A percentile compares a stretch with the other conserved stretches of the same genome.
phyloP scores from a whole-genome alignment of 345 rosid genomes.

The Brassica cretica region DNA sequence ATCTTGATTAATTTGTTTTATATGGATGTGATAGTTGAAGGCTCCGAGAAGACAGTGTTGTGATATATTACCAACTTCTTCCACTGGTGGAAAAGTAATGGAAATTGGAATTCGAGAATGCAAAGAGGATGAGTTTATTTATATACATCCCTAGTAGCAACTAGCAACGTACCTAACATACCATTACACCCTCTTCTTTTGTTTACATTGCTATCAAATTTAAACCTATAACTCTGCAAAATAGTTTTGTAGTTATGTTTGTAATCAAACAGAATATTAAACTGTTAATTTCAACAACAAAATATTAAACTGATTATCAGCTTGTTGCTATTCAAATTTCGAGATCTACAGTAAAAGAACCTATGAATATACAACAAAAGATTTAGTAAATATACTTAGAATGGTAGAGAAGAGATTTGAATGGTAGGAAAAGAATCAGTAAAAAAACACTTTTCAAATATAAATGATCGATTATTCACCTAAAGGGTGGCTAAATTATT shows the following conservation, averaged over 20 bases:
- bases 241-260: background rate
- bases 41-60: slow-evolving; percentile 93
- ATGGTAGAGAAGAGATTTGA: background rate
- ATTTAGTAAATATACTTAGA: background rate
- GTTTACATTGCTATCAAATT: background rate
- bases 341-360: too few species aligned
- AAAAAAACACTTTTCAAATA: background rate
- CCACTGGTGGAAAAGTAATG: slow-evolving; percentile 50
- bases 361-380: background rate
- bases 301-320: background rate
- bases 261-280: too few species aligned
- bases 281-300: too few species aligned
- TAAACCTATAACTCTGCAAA: background rate
- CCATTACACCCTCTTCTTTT: background rate
- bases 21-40: slow-evolving; percentile 46
- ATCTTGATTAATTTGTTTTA: background rate
- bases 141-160: slow-evolving; percentile 45
- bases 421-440: background rate
- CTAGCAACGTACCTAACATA: background rate
- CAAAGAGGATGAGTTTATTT: slow-evolving; percentile 61
- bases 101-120: slow-evolving; percentile 73
- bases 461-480: background rate
- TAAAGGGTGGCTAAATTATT: background rate
- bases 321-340: slow-evolving; percentile 16
- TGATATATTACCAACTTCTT: slow-evolving; percentile 66